Conservation (phyloP, 345 rosid species). For the Pelargonium nanum region DNA sequence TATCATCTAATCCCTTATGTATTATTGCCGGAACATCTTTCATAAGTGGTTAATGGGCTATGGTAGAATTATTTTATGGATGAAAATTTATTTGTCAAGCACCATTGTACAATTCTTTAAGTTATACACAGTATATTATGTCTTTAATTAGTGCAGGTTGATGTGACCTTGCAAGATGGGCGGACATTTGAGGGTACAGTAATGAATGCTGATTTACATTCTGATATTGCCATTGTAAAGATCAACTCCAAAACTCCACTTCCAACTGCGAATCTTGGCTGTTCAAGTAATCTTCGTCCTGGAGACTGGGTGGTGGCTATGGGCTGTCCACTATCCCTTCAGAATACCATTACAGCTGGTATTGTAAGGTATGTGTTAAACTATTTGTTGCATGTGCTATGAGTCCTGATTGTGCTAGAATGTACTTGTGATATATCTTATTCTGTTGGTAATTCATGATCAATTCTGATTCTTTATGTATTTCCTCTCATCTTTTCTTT, state of each 20-base stretch:
- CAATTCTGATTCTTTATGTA: constrained; percentile 11
- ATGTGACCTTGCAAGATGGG: constrained; percentile 93
- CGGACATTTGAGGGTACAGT: constrained; percentile 76
- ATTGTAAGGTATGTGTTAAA: constrained; percentile 56
- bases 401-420: background rate
- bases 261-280: constrained; percentile 77
- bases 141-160: constrained; percentile 41
- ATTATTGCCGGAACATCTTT: no score
- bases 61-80: no score
- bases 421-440: background rate
- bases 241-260: constrained; percentile 70
- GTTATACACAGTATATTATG: background rate
- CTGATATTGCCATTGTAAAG: constrained; percentile 89
- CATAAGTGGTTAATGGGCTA: no score
- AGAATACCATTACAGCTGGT: constrained; percentile 88
- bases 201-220: constrained; percentile 70
- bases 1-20: no score
- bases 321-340: constrained; percentile 96
- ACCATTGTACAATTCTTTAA: background rate
- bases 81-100: background rate
- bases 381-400: background rate
- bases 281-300: constrained; percentile 75
- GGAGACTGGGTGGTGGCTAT: constrained; percentile 92
- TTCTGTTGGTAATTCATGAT: background rate
- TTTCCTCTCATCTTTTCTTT: constrained; percentile 3